These are phyloP conservation scores for Kwoniella sp. DNA, from an alignment of 768 basidiomycete genomes.

Conservation along the genomic window DNA sequence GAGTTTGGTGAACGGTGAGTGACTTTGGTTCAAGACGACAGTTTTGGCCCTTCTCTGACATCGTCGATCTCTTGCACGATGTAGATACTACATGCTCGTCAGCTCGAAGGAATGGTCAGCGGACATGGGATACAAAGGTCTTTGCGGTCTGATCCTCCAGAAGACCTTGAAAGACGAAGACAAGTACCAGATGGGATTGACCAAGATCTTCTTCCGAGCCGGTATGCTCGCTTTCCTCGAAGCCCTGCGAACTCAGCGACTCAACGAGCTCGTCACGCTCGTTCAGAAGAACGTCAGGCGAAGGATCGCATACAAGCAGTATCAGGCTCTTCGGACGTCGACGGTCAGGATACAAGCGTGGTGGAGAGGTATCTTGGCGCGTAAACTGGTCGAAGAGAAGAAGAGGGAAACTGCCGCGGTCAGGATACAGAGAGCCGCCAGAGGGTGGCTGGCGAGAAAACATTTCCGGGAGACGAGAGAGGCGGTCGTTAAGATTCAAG, in stretches of 20 bases:
- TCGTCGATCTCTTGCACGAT: background rate
- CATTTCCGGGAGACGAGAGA: conserved; percentile 67
- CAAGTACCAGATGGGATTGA: conserved; percentile 95
- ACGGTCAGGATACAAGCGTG: conserved; percentile 88
- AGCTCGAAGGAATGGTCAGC: conserved; percentile 82
- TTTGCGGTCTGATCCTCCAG: conserved; percentile 82
- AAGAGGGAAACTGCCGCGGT: conserved; percentile 74
- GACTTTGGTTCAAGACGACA: too few species aligned
- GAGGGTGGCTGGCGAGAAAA: conserved; percentile 74
- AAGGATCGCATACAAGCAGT: conserved; percentile 78
- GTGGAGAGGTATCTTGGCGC: conserved; percentile 88
- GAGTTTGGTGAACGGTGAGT: conserved; percentile 96
- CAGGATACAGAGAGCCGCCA: conserved; percentile 71
- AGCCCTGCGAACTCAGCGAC: conserved; percentile 78
- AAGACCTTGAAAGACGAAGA: conserved; percentile 88
- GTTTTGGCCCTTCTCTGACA: background rate
- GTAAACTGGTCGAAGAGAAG: conserved; percentile 68
- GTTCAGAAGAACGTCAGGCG: conserved; percentile 97
- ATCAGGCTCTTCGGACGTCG: conserved; percentile 68
- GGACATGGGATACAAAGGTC: conserved; percentile 69
- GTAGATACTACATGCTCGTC: conserved; percentile 95
- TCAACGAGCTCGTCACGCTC: conserved; percentile 88
- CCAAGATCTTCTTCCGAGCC: conserved; percentile 98
- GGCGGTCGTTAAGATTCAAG: conserved; percentile 74
- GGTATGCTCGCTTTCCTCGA: conserved; percentile 98